Base-by-base conservation (phyloP, 148 eudicot species). In the Selenicereus undatus region DNA sequence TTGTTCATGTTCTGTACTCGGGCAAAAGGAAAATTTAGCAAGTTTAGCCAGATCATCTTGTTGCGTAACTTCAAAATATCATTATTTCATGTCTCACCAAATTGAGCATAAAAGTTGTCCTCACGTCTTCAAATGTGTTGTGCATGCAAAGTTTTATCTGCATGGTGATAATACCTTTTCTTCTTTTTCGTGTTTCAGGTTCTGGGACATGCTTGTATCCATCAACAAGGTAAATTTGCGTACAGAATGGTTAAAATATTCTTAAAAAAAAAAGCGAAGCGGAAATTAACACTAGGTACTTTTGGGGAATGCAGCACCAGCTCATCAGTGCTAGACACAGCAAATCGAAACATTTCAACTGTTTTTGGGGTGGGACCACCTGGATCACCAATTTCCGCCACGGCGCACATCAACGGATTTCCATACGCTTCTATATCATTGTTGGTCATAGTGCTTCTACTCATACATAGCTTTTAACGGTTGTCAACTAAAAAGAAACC, bases 311-410 rank as follows among this genome's bases (percentile, higher is more conserved):
- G 86, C 97, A 96, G 99, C 92, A 96, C 98, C n/a, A 93, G 93
- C 85, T 87, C 97, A 60, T 92, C 99, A 1, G 87, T 96, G 43
- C 82, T 95, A 51, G 91, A 95, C 87, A 95, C 93, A 24, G 83
- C 92, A 43, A 95, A 89, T 77, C 89, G 90, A 82, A 93, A 84
- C 69, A 88, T 93, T 51, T 89, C 97, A 5, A 87, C 91, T 60
- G 88, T 95, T 51, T 95, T 91, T 72, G 97, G 98, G 10, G 87
- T 86, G 11, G 92, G 91, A 71, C 94, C 97, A 0, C 71, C 86
- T 11, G 85, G 84, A 24, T 91, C 93, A 42, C 36, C 89, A 12
- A 87, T 75, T 32, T 83, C 88, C 14, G 82, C 84, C 50, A 71
- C 80, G 10, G 29, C 86, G 9, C 29, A 64, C 73, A 54, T 60